Evolutionary conservation across 2,329 filamentous ascomycete species (phyloP).

Genomic region (Aspergillus melleus): DNA sequence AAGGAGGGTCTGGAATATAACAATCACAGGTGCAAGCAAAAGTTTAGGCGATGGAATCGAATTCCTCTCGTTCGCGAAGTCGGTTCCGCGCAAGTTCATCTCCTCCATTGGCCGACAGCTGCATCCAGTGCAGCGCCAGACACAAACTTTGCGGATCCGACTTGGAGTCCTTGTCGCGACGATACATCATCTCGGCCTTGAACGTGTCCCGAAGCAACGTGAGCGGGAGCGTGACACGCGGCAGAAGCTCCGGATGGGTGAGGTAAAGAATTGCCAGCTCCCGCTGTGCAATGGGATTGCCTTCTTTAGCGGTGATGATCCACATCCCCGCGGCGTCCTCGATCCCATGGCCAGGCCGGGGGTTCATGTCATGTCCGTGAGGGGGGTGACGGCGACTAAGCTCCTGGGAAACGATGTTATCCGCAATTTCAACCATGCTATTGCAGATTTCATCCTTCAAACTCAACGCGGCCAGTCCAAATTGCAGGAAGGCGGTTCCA

Average conservation of each 20-base stretch:
- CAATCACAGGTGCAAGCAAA: constrained; percentile 1
- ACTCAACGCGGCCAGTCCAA: constrained; percentile 80
- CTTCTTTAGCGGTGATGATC: constrained; percentile 91
- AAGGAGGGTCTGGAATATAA: constrained; percentile 2
- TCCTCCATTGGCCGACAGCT: constrained; percentile 79
- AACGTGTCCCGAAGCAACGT: constrained; percentile 86
- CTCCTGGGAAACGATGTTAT: constrained; percentile 64
- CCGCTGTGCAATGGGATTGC: constrained; percentile 81
- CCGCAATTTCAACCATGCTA: constrained; percentile 76
- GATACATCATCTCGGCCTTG: constrained; percentile 78
- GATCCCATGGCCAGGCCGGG: constrained; percentile 38
- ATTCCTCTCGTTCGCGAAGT: constrained; percentile 68
- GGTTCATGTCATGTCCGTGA: constrained; percentile 30
- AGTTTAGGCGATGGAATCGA: constrained; percentile 57
- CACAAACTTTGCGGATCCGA: constrained; percentile 90
- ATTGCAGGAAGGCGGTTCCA: constrained; percentile 84
- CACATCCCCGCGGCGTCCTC: constrained; percentile 85
- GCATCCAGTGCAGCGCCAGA: constrained; percentile 96
- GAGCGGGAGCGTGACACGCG: constrained; percentile 76
- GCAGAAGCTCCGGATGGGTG: constrained; percentile 82
- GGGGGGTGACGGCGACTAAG: constrained; percentile 39
- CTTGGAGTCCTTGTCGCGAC: constrained; percentile 61
- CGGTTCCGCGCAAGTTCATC: constrained; percentile 82
- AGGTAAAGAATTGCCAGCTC: constrained; percentile 93
- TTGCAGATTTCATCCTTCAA: constrained; percentile 85